Conservation (phyloP, 495 filamentous ascomycete species). For the Aspergillus diversus region DNA sequence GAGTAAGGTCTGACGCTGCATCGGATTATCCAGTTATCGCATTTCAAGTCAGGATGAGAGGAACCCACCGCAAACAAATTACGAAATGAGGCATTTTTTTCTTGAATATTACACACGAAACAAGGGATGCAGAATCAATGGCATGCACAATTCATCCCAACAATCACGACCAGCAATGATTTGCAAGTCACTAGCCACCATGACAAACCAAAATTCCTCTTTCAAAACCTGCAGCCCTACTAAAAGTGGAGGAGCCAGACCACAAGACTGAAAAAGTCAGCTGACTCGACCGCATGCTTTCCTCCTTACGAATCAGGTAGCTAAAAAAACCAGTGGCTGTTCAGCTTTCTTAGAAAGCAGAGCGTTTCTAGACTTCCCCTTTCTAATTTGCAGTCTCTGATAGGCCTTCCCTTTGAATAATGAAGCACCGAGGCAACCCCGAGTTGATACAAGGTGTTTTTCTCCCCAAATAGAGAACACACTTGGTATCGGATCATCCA, state of each 20-base stretch:
- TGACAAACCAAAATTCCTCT: slow-evolving; percentile 31
- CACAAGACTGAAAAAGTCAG: slow-evolving; percentile 23
- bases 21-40: not conserved
- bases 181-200: slow-evolving; percentile 32
- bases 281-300: slow-evolving; percentile 23
- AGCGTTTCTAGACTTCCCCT: slow-evolving; percentile 7
- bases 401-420: not conserved
- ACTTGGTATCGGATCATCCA: slow-evolving; percentile 2
- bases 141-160: slow-evolving; percentile 12
- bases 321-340: slow-evolving; percentile 14
- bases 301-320: slow-evolving; percentile 17
- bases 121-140: slow-evolving; percentile 19
- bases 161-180: slow-evolving; percentile 25
- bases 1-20: too few species aligned
- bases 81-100: slow-evolving; percentile 30
- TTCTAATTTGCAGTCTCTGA: not conserved
- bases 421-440: not conserved
- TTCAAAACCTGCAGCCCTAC: slow-evolving; percentile 27
- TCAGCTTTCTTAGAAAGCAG: slow-evolving; percentile 10
- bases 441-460: not conserved
- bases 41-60: not conserved
- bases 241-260: slow-evolving; percentile 25
- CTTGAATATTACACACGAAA: slow-evolving; percentile 27
- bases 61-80: slow-evolving; percentile 9
- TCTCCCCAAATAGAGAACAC: too few species aligned